Evolutionary conservation across 208 protist species (phyloP).

Genomic region (Herpetomonas muscarum): DNA sequence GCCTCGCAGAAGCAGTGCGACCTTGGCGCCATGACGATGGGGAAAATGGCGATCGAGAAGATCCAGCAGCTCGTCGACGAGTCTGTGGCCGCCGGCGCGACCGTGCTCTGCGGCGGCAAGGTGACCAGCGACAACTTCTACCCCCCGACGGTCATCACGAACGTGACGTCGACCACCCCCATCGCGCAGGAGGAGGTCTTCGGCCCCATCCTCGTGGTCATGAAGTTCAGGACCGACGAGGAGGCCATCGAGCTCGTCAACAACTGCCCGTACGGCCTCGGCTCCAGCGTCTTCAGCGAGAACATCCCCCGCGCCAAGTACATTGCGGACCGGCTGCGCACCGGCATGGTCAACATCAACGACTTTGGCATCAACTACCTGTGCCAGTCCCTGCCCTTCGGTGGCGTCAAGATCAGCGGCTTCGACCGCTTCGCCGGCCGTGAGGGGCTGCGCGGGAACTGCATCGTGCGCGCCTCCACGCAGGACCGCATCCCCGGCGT

Average conservation of each 20-base stretch:
- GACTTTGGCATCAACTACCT: constrained; percentile 96
- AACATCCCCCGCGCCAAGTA: constrained; percentile 71
- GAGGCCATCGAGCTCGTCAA: constrained; percentile 89
- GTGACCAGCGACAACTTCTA: constrained; percentile 64
- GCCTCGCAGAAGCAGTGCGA: constrained; percentile 68
- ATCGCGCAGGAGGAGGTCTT: constrained; percentile 95
- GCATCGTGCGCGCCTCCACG: constrained; percentile 77
- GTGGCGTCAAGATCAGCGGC: constrained; percentile 94
- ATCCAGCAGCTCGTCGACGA: constrained; percentile 91
- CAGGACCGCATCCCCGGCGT: constrained; percentile 84
- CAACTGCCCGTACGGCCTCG: constrained; percentile 85
- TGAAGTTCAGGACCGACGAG: constrained; percentile 85
- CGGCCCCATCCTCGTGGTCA: constrained; percentile 90
- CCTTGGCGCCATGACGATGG: constrained; percentile 95
- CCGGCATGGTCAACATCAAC: constrained; percentile 92
- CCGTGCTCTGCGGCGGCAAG: constrained; percentile 81
- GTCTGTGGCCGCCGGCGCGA: constrained; percentile 87
- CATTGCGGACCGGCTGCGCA: constrained; percentile 78
- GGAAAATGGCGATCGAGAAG: constrained; percentile 71
- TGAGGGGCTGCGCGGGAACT: constrained; percentile 93
- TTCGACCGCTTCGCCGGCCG: constrained; percentile 94
- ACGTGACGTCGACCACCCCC: constrained; percentile 82
- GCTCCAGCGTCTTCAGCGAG: constrained; percentile 84
- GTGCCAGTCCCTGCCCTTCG: constrained; percentile 95
- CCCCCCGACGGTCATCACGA: constrained; percentile 89